Conservation (phyloP, 2,329 filamentous ascomycete species). For the Trichophyton simii region DNA sequence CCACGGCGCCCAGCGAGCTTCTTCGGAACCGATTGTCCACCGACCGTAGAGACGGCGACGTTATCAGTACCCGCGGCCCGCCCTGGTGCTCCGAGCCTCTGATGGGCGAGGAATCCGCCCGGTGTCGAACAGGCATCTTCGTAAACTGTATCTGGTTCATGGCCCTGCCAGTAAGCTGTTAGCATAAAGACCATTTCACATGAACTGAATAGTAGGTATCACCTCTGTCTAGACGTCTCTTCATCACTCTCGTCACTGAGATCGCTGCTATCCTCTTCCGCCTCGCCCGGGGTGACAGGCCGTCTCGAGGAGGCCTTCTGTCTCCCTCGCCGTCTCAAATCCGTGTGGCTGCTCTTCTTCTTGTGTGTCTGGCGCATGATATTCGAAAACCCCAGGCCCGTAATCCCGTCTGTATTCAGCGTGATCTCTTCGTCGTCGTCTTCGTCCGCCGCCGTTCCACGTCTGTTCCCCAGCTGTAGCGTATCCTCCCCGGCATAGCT, state of each 20-base stretch:
- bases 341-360: conserved; percentile 9
- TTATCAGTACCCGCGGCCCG: conserved; percentile 39
- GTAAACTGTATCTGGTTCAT: conserved; percentile 89
- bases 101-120: conserved; percentile 79
- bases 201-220: conserved; percentile 4
- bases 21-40: conserved; percentile 38
- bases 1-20: conserved; percentile 45
- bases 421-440: conserved; percentile 50
- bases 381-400: not conserved
- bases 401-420: not conserved
- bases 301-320: conserved; percentile 11
- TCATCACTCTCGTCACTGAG: conserved; percentile 56
- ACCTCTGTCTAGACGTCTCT: conserved; percentile 36
- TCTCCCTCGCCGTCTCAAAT: conserved; percentile 15
- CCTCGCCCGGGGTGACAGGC: conserved; percentile 29
- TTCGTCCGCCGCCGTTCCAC: conserved; percentile 27
- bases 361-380: not conserved
- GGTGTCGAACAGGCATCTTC: conserved; percentile 80
- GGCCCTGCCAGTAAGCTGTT: conserved; percentile 36
- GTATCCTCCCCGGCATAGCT: conserved; percentile 16
- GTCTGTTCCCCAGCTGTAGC: conserved; percentile 10
- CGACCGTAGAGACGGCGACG: conserved; percentile 42
- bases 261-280: conserved; percentile 55
- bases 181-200: not conserved
- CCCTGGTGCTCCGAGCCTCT: conserved; percentile 41